Evolutionary conservation across 2,329 filamentous ascomycete species (phyloP).

Genomic region (Fusarium globosum): DNA sequence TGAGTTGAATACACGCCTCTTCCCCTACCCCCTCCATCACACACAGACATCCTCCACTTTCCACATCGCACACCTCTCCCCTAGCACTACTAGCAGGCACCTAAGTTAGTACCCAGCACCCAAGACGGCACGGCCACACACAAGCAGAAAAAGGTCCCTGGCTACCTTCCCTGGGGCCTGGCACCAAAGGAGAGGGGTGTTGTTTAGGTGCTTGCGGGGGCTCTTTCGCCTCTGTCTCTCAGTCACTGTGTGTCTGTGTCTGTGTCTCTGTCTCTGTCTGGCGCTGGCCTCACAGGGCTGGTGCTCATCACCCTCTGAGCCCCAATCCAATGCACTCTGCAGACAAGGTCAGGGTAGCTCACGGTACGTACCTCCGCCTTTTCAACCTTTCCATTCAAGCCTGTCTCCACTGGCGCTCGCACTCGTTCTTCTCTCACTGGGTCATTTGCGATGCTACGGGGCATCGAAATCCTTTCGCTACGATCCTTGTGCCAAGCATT

Average conservation of each 20-base stretch:
- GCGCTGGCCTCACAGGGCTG: conserved; percentile 44
- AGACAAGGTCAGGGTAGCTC: conserved; percentile 4
- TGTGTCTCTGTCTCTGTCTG: background rate
- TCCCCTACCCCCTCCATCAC: conserved; percentile 5
- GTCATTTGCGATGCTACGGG: conserved; percentile 6
- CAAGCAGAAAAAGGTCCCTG: conserved; percentile 36
- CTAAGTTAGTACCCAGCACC: background rate
- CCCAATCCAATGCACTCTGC: conserved; percentile 23
- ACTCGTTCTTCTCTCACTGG: conserved; percentile 17
- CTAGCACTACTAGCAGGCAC: background rate
- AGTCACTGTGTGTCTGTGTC: background rate
- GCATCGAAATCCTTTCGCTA: conserved; percentile 19
- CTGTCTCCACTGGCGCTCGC: conserved; percentile 15
- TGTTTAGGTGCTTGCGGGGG: conserved; percentile 5
- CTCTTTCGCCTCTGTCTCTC: conserved; percentile 13
- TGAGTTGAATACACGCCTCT: conserved; percentile 7
- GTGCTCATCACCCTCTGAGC: conserved; percentile 35
- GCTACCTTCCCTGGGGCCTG: background rate
- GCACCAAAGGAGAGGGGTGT: conserved; percentile 8
- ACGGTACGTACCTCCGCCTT: conserved; percentile 39
- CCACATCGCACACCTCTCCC: conserved; percentile 11
- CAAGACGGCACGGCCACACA: conserved; percentile 31
- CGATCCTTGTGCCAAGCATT: conserved; percentile 1
- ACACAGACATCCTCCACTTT: conserved; percentile 6
- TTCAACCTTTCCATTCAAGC: conserved; percentile 18